phyloP scores from a whole-genome alignment of 2,329 filamentous ascomycete species.

The Fusarium fujikuroi region DNA sequence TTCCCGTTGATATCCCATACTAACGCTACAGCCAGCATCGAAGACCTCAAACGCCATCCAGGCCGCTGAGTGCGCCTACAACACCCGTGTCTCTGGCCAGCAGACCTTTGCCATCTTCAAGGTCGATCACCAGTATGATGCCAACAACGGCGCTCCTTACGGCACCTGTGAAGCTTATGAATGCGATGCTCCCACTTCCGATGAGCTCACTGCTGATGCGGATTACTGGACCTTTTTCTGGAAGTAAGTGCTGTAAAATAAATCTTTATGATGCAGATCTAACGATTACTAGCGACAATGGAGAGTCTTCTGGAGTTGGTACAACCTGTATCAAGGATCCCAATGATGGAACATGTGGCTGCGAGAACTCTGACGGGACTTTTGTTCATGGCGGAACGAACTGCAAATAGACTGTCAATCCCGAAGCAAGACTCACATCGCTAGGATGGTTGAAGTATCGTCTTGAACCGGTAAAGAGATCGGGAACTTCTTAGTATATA shows the following conservation, averaged over 20 bases:
- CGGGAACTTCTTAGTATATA: too few species aligned
- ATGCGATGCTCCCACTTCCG: conserved; percentile 31
- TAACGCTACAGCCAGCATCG: conserved; percentile 14
- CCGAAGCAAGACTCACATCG: too few species aligned
- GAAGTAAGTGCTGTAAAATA: conserved; percentile 18
- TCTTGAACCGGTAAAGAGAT: fast-evolving
- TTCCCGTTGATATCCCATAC: fast-evolving
- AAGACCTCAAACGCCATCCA: conserved; percentile 41
- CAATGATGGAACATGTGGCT: conserved; percentile 38
- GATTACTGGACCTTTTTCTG: conserved; percentile 45
- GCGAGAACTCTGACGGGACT: conserved; percentile 40
- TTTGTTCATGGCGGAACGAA: conserved; percentile 34
- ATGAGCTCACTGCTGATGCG: conserved; percentile 17
- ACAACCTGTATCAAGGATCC: conserved; percentile 41
- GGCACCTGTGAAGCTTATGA: conserved; percentile 39
- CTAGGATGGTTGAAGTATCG: not conserved
- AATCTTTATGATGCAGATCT: not conserved
- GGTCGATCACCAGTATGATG: conserved; percentile 40
- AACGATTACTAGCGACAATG: conserved; percentile 20
- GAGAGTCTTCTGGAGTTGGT: conserved; percentile 37
- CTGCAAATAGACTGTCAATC: conserved; percentile 16
- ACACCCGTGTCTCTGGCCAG: conserved; percentile 40
- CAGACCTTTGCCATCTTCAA: conserved; percentile 43
- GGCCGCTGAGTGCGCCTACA: conserved; percentile 42
- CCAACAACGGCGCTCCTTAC: conserved; percentile 40